Base-by-base conservation (phyloP, 2,329 filamentous ascomycete species). In the Diaporthe nobilis region DNA sequence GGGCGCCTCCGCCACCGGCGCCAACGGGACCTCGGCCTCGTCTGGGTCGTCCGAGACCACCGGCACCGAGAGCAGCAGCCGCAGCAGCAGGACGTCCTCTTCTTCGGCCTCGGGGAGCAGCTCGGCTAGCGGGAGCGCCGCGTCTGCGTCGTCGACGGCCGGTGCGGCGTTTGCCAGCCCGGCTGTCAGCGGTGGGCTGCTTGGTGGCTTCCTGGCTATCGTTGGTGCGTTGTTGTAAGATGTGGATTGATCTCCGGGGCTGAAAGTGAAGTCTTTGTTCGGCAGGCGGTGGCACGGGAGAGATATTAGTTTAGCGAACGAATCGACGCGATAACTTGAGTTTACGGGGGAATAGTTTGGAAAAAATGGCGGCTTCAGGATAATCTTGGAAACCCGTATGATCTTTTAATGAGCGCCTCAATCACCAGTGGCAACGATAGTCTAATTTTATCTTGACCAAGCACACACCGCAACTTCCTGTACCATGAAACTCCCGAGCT, bases 181-280 rank as follows among this genome's bases (percentile, higher is more conserved):
- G 10, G 75, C 58, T 44, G 60, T 72, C 15, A 68, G 72, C 17
- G 75, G 72, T 9, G 73, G 72, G 13, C 34, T 76, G 25, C 12
- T 76, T 9, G 65, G 72, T 31, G 39, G 51, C 28, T 37, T 75
- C 31, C 31, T 77, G 60, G 67, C 72, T 61, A 68, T 55, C 20
- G 44, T 77, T 63, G 67, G 31, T 31, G 75, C 73, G 13, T 22
- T 74, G n/a, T 34, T 77, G 51, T 75, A 57, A 55, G 58, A 7
- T 3, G n/a, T 34, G 44, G 28, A 20, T 17, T 47, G 28, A 25
- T 25, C 17, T 28, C 4, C 49, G 42, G 28, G 22, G 42, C 12
- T n/a, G 20, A 7, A 51, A 10, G 55, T 20, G n/a, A 7, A 22
- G 13, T n/a, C 20, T 25, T 17, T 3, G 17, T 17, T 22, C 1